phyloP scores from a whole-genome alignment of 768 basidiomycete genomes.

The Mycena indigotica region DNA sequence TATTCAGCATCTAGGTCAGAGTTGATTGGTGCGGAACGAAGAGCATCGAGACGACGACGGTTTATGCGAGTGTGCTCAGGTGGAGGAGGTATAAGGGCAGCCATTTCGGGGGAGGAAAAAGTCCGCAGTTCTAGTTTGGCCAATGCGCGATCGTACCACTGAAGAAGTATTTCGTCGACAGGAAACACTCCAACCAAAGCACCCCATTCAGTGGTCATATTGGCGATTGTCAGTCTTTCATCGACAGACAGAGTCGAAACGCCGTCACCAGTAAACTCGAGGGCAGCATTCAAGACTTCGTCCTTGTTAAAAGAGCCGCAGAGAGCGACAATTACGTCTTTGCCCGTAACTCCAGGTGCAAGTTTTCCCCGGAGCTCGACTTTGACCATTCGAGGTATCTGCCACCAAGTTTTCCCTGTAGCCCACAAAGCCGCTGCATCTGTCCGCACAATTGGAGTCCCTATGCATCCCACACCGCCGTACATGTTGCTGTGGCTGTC shows the following conservation, averaged over 20 bases:
- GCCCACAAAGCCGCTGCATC: constrained; percentile 97
- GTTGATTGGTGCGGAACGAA: constrained; percentile 52
- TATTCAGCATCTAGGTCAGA: constrained; percentile 84
- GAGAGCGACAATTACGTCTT: constrained; percentile 96
- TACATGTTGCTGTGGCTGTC: constrained; percentile 99
- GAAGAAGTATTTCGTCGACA: constrained; percentile 75
- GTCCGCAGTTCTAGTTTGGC: constrained; percentile 75
- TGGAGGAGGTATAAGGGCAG: constrained; percentile 62
- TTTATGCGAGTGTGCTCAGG: constrained; percentile 89
- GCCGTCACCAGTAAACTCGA: constrained; percentile 95
- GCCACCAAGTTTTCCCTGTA: constrained; percentile 99
- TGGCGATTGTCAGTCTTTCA: constrained; percentile 94
- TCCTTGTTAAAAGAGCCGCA: constrained; percentile 96
- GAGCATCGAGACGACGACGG: constrained; percentile 62
- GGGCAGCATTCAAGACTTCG: constrained; percentile 93
- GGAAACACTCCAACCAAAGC: constrained; percentile 96
- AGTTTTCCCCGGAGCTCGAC: constrained; percentile 87
- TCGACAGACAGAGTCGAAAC: constrained; percentile 78
- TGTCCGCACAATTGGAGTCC: constrained; percentile 95
- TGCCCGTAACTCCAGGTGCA: constrained; percentile 90
- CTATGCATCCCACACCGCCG: constrained; percentile 95
- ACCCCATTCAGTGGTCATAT: constrained; percentile 99
- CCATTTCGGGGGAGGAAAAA: constrained; percentile 56
- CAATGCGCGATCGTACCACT: constrained; percentile 83
- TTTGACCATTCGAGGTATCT: constrained; percentile 94